phyloP scores from a whole-genome alignment of 2,329 filamentous ascomycete genomes.

The Mollisiaceae sp. region DNA sequence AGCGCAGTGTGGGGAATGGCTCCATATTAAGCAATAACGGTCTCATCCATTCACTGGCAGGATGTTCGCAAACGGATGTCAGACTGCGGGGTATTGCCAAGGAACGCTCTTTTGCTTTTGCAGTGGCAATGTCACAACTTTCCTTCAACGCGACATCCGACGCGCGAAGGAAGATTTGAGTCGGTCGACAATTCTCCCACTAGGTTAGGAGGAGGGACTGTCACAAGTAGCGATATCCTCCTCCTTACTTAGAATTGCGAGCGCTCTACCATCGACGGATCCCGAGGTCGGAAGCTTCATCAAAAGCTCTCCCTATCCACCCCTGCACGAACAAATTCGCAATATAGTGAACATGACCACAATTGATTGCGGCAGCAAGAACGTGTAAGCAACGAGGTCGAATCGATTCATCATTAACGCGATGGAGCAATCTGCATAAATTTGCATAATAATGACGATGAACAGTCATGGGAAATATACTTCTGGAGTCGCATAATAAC shows the following conservation, averaged over 20 bases:
- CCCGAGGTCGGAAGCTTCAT: background rate
- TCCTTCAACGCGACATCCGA: background rate
- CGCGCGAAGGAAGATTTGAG: background rate
- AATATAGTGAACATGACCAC: background rate
- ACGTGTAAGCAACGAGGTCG: background rate
- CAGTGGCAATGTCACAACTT: too few relatives aligned
- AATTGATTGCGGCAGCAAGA: background rate
- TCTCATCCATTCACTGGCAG: background rate
- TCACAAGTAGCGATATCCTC: background rate
- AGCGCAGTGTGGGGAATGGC: conserved; percentile 2
- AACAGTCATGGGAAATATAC: background rate
- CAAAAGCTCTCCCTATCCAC: background rate
- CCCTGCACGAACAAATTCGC: background rate
- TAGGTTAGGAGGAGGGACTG: background rate
- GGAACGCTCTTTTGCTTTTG: background rate
- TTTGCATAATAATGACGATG: conserved; percentile 1
- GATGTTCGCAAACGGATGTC: background rate
- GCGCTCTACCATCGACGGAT: background rate
- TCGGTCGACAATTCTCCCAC: background rate
- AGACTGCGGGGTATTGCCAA: background rate
- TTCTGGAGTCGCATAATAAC: background rate
- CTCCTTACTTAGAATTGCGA: background rate
- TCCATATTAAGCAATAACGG: background rate
- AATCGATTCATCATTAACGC: background rate
- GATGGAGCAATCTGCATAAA: background rate